phyloP scores from a whole-genome alignment of 441 rosid species.

The Arabidopsis hybrid region DNA sequence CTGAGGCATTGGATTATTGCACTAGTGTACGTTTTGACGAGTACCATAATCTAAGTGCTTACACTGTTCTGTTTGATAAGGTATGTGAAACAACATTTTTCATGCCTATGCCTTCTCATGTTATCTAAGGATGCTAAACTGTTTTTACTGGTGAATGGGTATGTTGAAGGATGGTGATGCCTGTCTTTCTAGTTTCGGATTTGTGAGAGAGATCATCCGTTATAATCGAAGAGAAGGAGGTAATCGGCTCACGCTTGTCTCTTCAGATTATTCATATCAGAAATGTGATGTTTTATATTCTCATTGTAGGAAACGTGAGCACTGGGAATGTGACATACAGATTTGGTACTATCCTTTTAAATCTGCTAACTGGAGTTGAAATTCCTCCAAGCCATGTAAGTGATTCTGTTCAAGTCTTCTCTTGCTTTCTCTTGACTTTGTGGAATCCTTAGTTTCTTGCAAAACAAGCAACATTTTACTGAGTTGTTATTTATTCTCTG shows the following conservation, averaged over 20 bases:
- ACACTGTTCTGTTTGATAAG: conserved; percentile 83
- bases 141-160: conserved; percentile 26
- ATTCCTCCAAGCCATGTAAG: conserved; percentile 67
- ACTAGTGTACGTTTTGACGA: conserved; percentile 58
- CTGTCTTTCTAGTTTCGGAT: conserved; percentile 86
- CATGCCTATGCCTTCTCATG: neutral
- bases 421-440: neutral
- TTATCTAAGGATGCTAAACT: conserved; percentile 18
- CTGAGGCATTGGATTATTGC: conserved; percentile 77
- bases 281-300: conserved; percentile 33
- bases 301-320: conserved; percentile 56
- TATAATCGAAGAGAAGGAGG: conserved; percentile 63
- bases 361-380: conserved; percentile 60
- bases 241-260: conserved; percentile 27
- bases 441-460: conserved; percentile 3
- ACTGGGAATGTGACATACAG: conserved; percentile 61
- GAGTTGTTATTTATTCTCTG: conserved; percentile 24
- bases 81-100: conserved; percentile 44
- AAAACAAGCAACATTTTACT: neutral
- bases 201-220: conserved; percentile 71
- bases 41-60: conserved; percentile 80
- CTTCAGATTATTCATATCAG: neutral
- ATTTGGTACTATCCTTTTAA: conserved; percentile 63
- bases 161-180: conserved; percentile 76
- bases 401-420: conserved; percentile 13